Evolutionary conservation across 768 basidiomycete genomes (phyloP).

Genomic region (Podaxis sp.): DNA sequence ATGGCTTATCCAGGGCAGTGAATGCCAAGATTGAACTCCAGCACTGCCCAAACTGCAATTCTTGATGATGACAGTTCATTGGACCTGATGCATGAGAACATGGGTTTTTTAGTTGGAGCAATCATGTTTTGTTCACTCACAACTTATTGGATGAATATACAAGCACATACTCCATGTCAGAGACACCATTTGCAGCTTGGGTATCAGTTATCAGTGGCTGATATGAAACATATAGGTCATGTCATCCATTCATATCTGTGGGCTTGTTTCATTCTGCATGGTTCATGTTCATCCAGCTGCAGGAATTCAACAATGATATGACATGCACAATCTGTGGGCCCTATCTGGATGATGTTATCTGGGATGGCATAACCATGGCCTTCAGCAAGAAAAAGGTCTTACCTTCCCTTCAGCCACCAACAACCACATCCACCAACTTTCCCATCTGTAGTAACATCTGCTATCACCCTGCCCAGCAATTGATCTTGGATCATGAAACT

Average conservation of each 20-base stretch:
- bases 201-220: constrained; percentile 18
- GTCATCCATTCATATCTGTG: constrained; percentile 24
- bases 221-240: background rate
- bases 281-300: constrained; percentile 31
- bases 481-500: constrained; percentile 19
- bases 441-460: background rate
- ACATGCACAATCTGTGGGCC: constrained; percentile 27
- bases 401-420: constrained; percentile 26
- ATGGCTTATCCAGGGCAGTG: constrained; percentile 10
- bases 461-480: constrained; percentile 9
- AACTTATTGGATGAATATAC: constrained; percentile 36
- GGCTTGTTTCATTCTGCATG: constrained; percentile 30
- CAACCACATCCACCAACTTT: constrained; percentile 23
- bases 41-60: constrained; percentile 16
- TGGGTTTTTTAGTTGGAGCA: constrained; percentile 36
- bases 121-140: constrained; percentile 29
- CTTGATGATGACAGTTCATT: constrained; percentile 20
- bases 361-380: constrained; percentile 32
- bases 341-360: constrained; percentile 29
- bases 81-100: constrained; percentile 28
- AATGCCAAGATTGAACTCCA: constrained; percentile 18
- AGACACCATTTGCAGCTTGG: constrained; percentile 35
- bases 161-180: constrained; percentile 28
- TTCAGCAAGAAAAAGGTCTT: constrained; percentile 29
- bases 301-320: constrained; percentile 24